phyloP scores from a whole-genome alignment of 306 rosid genomes.

The Amphicarpaea edgeworthii region DNA sequence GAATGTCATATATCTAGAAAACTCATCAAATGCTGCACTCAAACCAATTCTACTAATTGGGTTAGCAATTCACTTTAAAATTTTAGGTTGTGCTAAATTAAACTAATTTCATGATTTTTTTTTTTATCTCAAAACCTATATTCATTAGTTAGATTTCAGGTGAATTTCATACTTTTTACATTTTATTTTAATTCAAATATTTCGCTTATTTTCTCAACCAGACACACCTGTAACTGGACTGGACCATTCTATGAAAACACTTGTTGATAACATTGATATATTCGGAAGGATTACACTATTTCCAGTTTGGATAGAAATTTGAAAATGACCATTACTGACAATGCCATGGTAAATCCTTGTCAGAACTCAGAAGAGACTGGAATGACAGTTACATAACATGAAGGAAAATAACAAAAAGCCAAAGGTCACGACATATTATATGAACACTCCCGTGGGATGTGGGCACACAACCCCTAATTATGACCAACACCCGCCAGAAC shows the following conservation, averaged over 20 bases:
- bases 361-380: slow-evolving; percentile 27
- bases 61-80: no score
- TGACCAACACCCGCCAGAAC: background rate
- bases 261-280: background rate
- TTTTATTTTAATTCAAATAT: no score
- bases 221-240: no score
- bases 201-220: no score
- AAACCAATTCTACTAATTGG: no score
- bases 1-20: no score
- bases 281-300: background rate
- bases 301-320: background rate
- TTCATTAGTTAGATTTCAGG: no score
- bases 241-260: background rate
- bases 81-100: background rate
- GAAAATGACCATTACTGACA: slow-evolving; percentile 38
- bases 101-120: no score
- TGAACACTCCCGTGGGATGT: slow-evolving; percentile 1
- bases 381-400: slow-evolving; percentile 38
- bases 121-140: no score
- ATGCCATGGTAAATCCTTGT: slow-evolving; percentile 31
- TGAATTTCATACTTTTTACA: no score
- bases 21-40: no score
- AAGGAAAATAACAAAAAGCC: slow-evolving; percentile 3
- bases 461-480: slow-evolving; percentile 31
- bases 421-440: background rate